Base-by-base conservation (phyloP, 2,329 filamentous ascomycete species). In the Colletotrichum sp. region DNA sequence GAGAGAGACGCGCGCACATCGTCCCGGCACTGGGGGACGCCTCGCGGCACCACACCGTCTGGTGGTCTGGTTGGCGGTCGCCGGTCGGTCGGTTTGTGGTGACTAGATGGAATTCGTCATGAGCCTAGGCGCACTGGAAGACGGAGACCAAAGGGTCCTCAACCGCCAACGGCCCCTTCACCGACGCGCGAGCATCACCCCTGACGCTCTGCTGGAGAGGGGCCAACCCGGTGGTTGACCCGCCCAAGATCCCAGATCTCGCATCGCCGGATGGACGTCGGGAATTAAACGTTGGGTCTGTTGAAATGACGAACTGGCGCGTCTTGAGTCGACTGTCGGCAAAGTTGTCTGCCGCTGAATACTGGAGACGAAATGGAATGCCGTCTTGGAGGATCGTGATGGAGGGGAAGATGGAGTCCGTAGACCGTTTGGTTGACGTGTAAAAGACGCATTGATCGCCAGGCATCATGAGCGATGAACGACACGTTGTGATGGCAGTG, bases 41-140 rank as follows among this genome's bases (percentile, higher is more conserved):
- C 44, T 52, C 44, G 24, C 44, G 28, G 28, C 28, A 62, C 36
- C 32, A 68, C 32, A 36, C 22, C 32, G 26, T 72, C 22, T 64
- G 73, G 69, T 68, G 63, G 63, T 57, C 24, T 64, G 30, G 63
- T 16, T 28, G 18, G 68, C 18, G 24, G 30, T 34, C 57, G 16
- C 68, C 16, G 22, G 30, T 34, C 57, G 36, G 34, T 18, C 34
- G 36, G 44, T 52, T 63, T 36, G 30, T 44, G 63, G 70, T 75
- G 70, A 73, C 70, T 39, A 70, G 72, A 68, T 32, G 26, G 32
- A 68, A 75, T 65, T 73, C 73, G 64, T 73, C 73, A 68, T n/a
- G 32, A 44, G 8, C 24, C 24, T 30, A 39, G 32, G 52, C 22
- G 13, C 55, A 5, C 7, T 24, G 55, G 16, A 8, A 57, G 24